These are phyloP conservation scores for Penicillium herquei DNA, from an alignment of 495 filamentous ascomycete genomes.

Conservation along the genomic window DNA sequence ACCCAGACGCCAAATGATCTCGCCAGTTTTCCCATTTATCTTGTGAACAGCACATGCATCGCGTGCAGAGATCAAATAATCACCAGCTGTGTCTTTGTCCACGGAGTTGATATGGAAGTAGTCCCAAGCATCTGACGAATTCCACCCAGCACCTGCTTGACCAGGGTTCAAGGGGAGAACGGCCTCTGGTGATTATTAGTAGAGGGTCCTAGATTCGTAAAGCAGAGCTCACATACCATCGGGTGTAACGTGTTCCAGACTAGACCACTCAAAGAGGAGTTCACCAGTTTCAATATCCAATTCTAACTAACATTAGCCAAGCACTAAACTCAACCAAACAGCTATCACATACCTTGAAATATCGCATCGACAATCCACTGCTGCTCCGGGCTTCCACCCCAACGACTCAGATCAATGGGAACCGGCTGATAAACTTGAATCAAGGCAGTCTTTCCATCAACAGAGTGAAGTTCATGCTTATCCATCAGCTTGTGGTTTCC, in stretches of 20 bases:
- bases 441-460: slow-evolving; percentile 30
- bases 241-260: slow-evolving; percentile 32
- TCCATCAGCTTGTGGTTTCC: slow-evolving; percentile 44
- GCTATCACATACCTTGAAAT: slow-evolving; percentile 26
- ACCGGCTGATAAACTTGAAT: slow-evolving; percentile 30
- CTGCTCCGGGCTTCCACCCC: slow-evolving; percentile 25
- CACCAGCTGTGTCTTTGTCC: slow-evolving; percentile 31
- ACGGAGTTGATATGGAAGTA: slow-evolving; percentile 29
- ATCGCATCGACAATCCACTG: slow-evolving; percentile 34
- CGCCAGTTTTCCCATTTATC: slow-evolving; percentile 50
- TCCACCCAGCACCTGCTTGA: slow-evolving; percentile 28
- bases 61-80: slow-evolving; percentile 52
- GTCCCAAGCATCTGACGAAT: slow-evolving; percentile 39
- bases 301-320: slow-evolving; percentile 26
- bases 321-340: slow-evolving; percentile 29
- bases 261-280: slow-evolving; percentile 37
- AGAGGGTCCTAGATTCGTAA: not conserved
- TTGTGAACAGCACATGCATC: slow-evolving; percentile 48
- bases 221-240: slow-evolving; percentile 34
- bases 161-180: slow-evolving; percentile 37
- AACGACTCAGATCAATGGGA: slow-evolving; percentile 22
- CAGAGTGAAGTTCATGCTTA: slow-evolving; percentile 49
- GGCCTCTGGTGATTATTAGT: slow-evolving; percentile 36
- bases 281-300: slow-evolving; percentile 31
- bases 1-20: slow-evolving; percentile 51